Conservation (phyloP, 1,284 basidiomycete species). For the Tylopilus sp. region DNA sequence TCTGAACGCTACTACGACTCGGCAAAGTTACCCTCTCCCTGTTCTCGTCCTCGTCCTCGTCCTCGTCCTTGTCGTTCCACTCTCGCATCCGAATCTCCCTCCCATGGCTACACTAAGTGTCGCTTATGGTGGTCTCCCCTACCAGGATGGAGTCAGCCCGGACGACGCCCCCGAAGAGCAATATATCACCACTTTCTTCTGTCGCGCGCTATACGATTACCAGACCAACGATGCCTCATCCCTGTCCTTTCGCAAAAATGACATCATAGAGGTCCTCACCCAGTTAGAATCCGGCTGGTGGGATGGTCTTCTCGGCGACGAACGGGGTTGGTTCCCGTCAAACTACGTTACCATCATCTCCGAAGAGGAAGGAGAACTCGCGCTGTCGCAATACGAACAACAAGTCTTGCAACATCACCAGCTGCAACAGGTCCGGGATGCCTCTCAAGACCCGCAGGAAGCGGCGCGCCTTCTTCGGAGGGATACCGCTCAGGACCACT, state of each 20-base stretch:
- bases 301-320: conserved; percentile 89
- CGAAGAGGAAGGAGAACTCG: conserved; percentile 74
- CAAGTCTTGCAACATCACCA: conserved; percentile 23
- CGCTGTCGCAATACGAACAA: conserved; percentile 50
- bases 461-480: conserved; percentile 3
- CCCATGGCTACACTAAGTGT: conserved; percentile 29
- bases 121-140: conserved; percentile 22
- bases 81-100: not conserved
- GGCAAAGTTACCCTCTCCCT: conserved; percentile 15
- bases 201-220: conserved; percentile 92
- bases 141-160: conserved; percentile 24
- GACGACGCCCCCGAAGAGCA: conserved; percentile 48
- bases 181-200: conserved; percentile 73
- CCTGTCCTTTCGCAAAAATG: conserved; percentile 81
- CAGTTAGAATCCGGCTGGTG: conserved; percentile 96
- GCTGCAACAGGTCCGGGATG: conserved; percentile 16
- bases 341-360: conserved; percentile 87
- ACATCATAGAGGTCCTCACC: conserved; percentile 92
- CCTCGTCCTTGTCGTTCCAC: conserved; percentile 11
- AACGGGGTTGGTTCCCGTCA: conserved; percentile 96
- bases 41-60: conserved; percentile 8
- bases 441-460: conserved; percentile 18
- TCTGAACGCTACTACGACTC: conserved; percentile 20
- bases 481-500: conserved; percentile 21
- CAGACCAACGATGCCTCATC: conserved; percentile 84